Conservation (phyloP, 129 eudicot genomes). For the Pittosporum tobira region DNA sequence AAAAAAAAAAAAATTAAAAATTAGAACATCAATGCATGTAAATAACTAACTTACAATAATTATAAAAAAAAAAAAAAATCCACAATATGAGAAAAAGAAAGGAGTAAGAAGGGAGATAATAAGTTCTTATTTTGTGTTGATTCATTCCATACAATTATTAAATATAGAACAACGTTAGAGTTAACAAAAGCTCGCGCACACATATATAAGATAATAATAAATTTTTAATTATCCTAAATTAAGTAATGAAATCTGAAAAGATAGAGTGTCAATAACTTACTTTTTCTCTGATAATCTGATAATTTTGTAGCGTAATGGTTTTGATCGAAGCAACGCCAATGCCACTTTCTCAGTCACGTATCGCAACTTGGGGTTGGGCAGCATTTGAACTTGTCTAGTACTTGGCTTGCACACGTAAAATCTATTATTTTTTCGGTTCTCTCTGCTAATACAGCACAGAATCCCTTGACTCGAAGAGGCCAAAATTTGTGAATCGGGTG, state of each 20-base stretch:
- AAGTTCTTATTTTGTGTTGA: not conserved
- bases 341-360: not conserved
- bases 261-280: no score
- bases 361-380: conserved; percentile 6
- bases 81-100: no score
- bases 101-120: no score
- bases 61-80: no score
- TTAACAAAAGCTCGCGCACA: not conserved
- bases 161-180: not conserved
- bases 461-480: no score
- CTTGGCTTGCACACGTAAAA: conserved; percentile 1
- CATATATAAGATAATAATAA: not conserved
- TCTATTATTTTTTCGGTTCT: not conserved
- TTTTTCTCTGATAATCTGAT: not conserved
- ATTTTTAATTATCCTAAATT: no score
- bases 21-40: no score
- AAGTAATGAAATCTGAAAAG: no score
- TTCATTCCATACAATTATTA: not conserved
- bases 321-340: not conserved
- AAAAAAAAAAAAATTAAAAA: not conserved
- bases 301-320: not conserved
- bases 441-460: no score
- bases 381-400: not conserved
- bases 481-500: no score
- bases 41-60: no score